Base-by-base conservation (phyloP, 2,329 filamentous ascomycete genomes). In the Zelopaecilomyces penicillatus region DNA sequence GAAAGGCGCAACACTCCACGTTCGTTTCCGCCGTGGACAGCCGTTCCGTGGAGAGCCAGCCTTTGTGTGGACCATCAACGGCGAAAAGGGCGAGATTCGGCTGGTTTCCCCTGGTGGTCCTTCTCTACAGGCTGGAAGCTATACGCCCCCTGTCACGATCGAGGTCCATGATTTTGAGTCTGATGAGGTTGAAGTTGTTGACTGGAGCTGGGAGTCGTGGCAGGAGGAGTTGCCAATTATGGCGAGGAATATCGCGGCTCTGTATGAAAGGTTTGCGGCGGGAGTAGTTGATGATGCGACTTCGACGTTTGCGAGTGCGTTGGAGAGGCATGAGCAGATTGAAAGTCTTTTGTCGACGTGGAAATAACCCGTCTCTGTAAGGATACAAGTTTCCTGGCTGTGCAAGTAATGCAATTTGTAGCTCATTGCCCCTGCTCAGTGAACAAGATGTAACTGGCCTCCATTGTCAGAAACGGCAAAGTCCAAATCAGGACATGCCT, bases 241-340 rank as follows among this genome's bases (percentile, higher is more conserved):
- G 3, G 68, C 66, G 1, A 65, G 73, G 42, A 74, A 70, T 50
- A 71, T 82, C 29, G 78, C 68, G 0, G 67, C 66, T 19, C 52
- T 80, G 1, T 83, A 82, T 59, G 78, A 83, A 52, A 66, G 65
- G 1, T 78, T 70, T 61, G 73, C 73, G 6, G 50, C 56, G 1
- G 57, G 52, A 10, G 30, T 53, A 12, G 42, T 51, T 31, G 43
- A 60, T 34, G 50, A 56, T 0, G 37, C 62, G 49, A 55, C 63
- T 5, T 44, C 47, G 12, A 64, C 62, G 0, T 67, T 75, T 49
- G 57, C 58, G 0, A 62, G 67, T 44, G 74, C 73, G 0, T 52
- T 73, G 4, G 56, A 56, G 50, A 61, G 74, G n/a, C 73, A 75
- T 55, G 58, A 65, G 53, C 64, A 75, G 58, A 47, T 78, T 29